Evolutionary conservation across 441 rosid genomes (phyloP), one percentile per base, ranked within the genome.

Genomic region (Mallotus japonicus): DNA sequence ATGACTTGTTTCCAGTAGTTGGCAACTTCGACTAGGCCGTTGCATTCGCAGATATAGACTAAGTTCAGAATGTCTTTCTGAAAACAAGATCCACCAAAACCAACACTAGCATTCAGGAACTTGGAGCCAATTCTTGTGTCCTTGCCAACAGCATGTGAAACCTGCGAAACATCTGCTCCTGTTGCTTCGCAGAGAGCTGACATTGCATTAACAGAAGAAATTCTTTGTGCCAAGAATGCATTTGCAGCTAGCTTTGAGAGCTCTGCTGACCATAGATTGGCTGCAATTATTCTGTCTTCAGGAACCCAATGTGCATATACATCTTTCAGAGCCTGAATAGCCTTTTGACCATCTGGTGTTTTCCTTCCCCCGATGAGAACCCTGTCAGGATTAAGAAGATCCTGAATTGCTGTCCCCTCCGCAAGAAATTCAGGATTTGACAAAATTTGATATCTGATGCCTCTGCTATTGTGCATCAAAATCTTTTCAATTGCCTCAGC

Each of bases 241-340:
- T 92, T 92, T 44, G 97, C 94, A 8, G 96, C 96, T 12, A 92
- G 88, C 84, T 90, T 92, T 8, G 97, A 90, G 53, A 92, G 92
- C 83, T 92, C 97, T 0, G 97, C 97, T 0, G 97, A 90, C 96
- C 97, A 92, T 24, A 92, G 96, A 75, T 92, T 92, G 80, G 97
- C 87, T 44, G 88, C 77, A 55, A 92, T 72, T 78, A 92, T 92
- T 68, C 87, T 77, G 46, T 85, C 89, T 62, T 84, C 93, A 0
- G 97, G 95, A 2, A 92, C 96, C 97, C 97, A 92, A 6, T 92
- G 90, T 17, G 97, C 84, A 73, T 92, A 92, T 6, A 92, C 84
- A 67, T 89, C 88, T 78, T 88, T 92, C 84, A 92, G 73, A 28
- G 92, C 89, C 68, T 87, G 73, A 46, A 92, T 85, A 1, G 97